These are phyloP conservation scores for Mycena capillaripes DNA, from an alignment of 768 basidiomycete genomes.

Conservation along the genomic window DNA sequence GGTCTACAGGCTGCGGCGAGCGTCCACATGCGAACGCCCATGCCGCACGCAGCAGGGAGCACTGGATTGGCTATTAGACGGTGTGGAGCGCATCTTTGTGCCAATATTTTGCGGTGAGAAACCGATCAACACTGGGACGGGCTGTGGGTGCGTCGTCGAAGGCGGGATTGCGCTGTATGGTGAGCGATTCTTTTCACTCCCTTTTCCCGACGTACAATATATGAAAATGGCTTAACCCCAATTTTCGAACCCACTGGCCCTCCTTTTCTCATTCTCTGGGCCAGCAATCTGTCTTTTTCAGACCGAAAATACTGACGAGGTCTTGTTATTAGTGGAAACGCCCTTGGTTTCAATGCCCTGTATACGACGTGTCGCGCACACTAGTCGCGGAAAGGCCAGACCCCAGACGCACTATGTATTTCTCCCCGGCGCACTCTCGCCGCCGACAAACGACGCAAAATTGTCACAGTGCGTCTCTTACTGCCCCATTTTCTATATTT, in stretches of 20 bases:
- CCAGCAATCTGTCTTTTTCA: neutral
- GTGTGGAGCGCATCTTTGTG: conserved; percentile 7
- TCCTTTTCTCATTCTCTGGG: neutral
- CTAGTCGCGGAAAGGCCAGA: conserved; percentile 10
- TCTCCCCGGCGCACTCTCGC: conserved; percentile 12
- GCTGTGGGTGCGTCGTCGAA: conserved; percentile 8
- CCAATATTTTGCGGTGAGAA: conserved; percentile 2
- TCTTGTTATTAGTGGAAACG: conserved; percentile 7
- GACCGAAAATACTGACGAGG: neutral
- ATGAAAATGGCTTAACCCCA: conserved; percentile 4
- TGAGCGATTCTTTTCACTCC: neutral
- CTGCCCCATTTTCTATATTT: neutral
- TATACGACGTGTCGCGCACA: conserved; percentile 11
- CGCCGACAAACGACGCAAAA: conserved; percentile 6
- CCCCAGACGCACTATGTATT: conserved; percentile 14
- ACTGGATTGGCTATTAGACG: conserved; percentile 11
- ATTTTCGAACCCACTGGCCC: neutral
- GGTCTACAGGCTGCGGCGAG: conserved; percentile 13
- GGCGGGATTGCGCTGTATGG: conserved; percentile 19
- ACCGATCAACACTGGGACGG: neutral
- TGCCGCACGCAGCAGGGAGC: neutral
- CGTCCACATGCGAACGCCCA: neutral
- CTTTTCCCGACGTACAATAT: conserved; percentile 3
- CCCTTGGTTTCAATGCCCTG: conserved; percentile 20
- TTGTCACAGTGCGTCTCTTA: neutral